phyloP scores from a whole-genome alignment of 768 basidiomycete species.

The Hortiboletus campestris region DNA sequence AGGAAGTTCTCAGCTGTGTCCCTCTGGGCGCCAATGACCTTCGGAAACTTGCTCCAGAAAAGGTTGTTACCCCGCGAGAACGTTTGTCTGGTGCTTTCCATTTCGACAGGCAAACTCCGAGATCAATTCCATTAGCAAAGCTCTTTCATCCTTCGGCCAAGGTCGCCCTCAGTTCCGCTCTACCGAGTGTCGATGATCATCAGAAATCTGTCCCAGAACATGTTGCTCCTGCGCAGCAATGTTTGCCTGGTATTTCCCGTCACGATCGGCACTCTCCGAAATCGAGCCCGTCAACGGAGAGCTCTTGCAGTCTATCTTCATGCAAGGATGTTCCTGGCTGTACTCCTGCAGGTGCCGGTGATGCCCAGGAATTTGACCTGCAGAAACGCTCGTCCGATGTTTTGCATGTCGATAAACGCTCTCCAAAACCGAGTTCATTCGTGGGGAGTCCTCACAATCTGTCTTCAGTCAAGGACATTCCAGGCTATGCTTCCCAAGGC shows the following conservation, averaged over 20 bases:
- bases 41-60: neutral
- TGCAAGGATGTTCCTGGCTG: neutral
- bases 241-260: neutral
- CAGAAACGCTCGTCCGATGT: neutral
- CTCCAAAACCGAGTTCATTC: neutral
- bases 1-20: neutral
- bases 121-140: neutral
- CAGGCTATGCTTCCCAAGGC: neutral
- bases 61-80: neutral
- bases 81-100: neutral
- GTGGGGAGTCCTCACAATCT: neutral
- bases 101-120: neutral
- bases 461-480: neutral
- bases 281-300: neutral
- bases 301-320: neutral
- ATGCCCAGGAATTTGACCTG: neutral
- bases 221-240: neutral
- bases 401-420: no score
- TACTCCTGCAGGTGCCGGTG: neutral
- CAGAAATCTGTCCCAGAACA: neutral
- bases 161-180: neutral
- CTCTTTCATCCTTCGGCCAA: neutral
- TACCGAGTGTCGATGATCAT: neutral
- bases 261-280: neutral
- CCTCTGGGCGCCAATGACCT: neutral